phyloP scores from a whole-genome alignment of 441 rosid species.

The Euphorbia celastroides region DNA sequence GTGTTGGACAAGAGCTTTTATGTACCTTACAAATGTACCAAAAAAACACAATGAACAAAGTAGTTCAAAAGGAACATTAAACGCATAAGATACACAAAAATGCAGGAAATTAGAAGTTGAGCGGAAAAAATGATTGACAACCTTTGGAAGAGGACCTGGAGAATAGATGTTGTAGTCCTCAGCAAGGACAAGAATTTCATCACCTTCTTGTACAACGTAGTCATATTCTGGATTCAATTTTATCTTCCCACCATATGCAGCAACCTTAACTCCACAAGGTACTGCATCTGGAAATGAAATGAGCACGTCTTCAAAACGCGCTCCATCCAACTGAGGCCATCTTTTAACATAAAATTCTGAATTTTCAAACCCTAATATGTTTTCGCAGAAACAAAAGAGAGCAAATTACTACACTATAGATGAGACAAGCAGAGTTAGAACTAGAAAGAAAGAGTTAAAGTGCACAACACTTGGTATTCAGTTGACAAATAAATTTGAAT shows the following conservation, averaged over 20 bases:
- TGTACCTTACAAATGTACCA: neutral
- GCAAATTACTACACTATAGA: no score
- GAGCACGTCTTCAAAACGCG: constrained; percentile 63
- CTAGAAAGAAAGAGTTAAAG: no score
- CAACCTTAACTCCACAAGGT: constrained; percentile 89
- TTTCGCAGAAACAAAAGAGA: constrained; percentile 55
- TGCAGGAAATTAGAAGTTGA: neutral
- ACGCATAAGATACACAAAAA: no score
- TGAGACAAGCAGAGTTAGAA: no score
- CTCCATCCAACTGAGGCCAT: constrained; percentile 81
- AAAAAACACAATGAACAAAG: neutral
- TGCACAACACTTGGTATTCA: no score
- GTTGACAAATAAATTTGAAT: no score
- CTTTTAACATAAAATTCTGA: constrained; percentile 83
- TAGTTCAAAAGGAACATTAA: neutral
- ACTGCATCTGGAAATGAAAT: constrained; percentile 79
- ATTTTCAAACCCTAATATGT: constrained; percentile 85
- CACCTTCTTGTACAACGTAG: constrained; percentile 66
- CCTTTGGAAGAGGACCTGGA: constrained; percentile 82
- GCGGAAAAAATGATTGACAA: constrained; percentile 19
- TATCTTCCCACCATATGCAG: constrained; percentile 66
- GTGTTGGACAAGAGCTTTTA: constrained; percentile 54
- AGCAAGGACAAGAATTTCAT: constrained; percentile 88
- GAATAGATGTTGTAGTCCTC: constrained; percentile 87
- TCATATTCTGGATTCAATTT: constrained; percentile 66